phyloP scores from a whole-genome alignment of 2,329 filamentous ascomycete genomes.

The Fusarium sp. region DNA sequence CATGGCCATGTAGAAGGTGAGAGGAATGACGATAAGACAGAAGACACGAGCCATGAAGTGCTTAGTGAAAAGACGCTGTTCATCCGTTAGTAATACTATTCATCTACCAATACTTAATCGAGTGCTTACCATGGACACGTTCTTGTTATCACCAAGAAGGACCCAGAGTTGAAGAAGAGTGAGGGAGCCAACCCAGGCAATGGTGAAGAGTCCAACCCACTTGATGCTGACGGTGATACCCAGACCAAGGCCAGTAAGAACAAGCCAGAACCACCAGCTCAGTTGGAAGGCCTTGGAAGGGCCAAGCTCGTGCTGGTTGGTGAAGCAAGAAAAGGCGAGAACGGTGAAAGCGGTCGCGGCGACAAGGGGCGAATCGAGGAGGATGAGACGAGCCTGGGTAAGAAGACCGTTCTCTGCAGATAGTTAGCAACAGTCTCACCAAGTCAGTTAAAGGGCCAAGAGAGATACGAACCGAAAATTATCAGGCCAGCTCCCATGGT shows the following conservation, averaged over 20 bases:
- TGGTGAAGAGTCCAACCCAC: slow-evolving; percentile 99
- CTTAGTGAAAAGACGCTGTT: slow-evolving; percentile 84
- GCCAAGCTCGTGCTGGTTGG: slow-evolving; percentile 95
- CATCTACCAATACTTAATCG: background rate
- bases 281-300: slow-evolving; percentile 87
- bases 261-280: slow-evolving; percentile 98
- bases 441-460: background rate
- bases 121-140: slow-evolving; percentile 76
- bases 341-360: slow-evolving; percentile 93
- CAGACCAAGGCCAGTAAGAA: slow-evolving; percentile 84
- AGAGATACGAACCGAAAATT: slow-evolving; percentile 81
- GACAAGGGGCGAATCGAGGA: slow-evolving; percentile 94
- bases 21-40: slow-evolving; percentile 89
- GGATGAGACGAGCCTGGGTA: slow-evolving; percentile 93
- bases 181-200: slow-evolving; percentile 94
- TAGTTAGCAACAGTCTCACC: slow-evolving; percentile 44
- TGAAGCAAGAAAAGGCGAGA: slow-evolving; percentile 91
- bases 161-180: slow-evolving; percentile 96
- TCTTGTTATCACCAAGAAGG: slow-evolving; percentile 87
- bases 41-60: slow-evolving; percentile 92
- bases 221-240: slow-evolving; percentile 96
- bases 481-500: slow-evolving; percentile 85
- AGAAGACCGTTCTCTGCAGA: slow-evolving; percentile 88
- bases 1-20: slow-evolving; percentile 94
- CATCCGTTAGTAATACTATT: slow-evolving; percentile 24